Percentiles rank a stretch among this genome's conserved stretches.
These are phyloP conservation scores for Picochlorum sp. DNA, from an alignment of 139 green algal genomes.

Conservation along the genomic window DNA sequence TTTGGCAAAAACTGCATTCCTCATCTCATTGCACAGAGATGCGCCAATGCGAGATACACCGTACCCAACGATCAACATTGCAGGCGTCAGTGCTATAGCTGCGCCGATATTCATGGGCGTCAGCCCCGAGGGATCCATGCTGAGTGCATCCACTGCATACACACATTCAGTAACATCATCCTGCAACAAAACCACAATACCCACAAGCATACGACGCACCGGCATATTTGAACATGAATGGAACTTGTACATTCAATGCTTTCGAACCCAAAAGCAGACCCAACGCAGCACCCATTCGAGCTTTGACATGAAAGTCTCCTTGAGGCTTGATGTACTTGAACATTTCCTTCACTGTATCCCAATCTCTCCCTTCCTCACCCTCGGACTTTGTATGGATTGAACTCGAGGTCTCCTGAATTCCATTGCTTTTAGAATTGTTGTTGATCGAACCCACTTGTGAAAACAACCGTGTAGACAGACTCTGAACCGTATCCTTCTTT, in stretches of 20 bases:
- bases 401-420: background rate
- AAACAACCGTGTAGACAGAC: too few species aligned
- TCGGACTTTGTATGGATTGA: background rate
- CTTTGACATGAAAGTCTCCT: constrained; percentile 36
- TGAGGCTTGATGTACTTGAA: constrained; percentile 1
- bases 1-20: constrained; percentile 86
- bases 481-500: too few species aligned
- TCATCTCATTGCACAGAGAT: constrained; percentile 67
- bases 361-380: background rate
- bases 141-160: constrained; percentile 58
- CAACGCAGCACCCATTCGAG: constrained; percentile 49
- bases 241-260: constrained; percentile 57
- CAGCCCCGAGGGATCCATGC: constrained; percentile 32
- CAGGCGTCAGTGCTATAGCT: constrained; percentile 46
- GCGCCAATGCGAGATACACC: constrained; percentile 51
- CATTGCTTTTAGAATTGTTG: background rate
- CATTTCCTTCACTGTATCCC: constrained; percentile 1
- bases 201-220: background rate
- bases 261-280: constrained; percentile 50
- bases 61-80: constrained; percentile 70
- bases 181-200: background rate
- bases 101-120: constrained; percentile 20
- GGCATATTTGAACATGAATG: constrained; percentile 91
- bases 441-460: background rate
- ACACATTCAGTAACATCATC: background rate